Base-by-base conservation (phyloP, 2,329 filamentous ascomycete species). In the Fusarium graminum region DNA sequence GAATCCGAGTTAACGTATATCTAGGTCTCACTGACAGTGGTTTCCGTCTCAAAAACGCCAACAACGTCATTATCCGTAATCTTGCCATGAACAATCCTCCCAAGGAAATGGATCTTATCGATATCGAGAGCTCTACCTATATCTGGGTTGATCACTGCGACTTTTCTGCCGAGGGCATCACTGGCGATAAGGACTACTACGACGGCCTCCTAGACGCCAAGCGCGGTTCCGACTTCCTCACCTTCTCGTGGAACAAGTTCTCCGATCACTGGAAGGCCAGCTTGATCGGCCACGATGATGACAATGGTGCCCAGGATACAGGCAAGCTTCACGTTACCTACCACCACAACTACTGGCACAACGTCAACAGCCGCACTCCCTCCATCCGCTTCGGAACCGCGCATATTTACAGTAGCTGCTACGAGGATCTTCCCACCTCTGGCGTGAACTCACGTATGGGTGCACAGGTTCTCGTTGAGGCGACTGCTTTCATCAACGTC, bases 91-190 rank as follows among this genome's bases (percentile, higher is more conserved):
- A 80, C 68, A 71, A 75, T 43, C 79, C 84, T 12, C 76, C 78
- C 5, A 69, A 76, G 13, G 76, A 79, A 49, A 82, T 80, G 52
- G 84, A 86, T 65, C 79, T 82, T 41, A 77, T 86, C 46, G 80
- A 74, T 7, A 68, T 76, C 14, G 75, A 85, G 70, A 64, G 60
- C 6, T 77, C 79, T 5, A 80, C 75, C 44, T 83, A 85, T 57
- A 72, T 82, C 67, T 88, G 86, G 85, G 78, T 88, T 40, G 86
- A 88, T 73, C 86, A 88, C 74, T 80, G 81, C 68, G 85, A 88
- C 54, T 78, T 88, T 29, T 85, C 81, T 0, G 52, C 68, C 2
- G 82, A 81, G 10, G 82, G 87, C 68, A 71, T 73, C 29, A 76
- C 82, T 54, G 81, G 87, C 64, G 82, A 81, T 76, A 88, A 88